Evolutionary conservation across 1,284 basidiomycete genomes (phyloP), one percentile per base, ranked within the genome.

Genomic region (Athelia psychrophila): DNA sequence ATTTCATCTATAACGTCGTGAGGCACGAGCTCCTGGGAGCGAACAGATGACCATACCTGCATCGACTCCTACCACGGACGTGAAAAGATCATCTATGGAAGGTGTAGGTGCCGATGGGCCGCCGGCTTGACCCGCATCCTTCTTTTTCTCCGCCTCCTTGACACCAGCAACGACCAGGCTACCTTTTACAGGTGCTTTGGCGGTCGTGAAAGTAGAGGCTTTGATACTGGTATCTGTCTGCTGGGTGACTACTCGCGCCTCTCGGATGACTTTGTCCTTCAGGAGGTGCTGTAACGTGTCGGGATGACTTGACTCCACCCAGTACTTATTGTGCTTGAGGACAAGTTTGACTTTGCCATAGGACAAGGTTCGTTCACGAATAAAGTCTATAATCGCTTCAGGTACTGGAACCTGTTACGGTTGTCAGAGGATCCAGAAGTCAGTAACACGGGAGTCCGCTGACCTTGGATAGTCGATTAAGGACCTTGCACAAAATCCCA

Each of bases 261-360:
- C 84, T 16, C 88, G 82, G 55, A 98, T 96, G 23, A 89, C 73
- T 50, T 78, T 76, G 70, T 98, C 95, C 61, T 93, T 91, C 35
- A 98, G 76, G 32, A 98, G 73, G 35, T 84, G 76, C 62, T 96
- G 89, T 20, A 98, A 77, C 19, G 93, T 95, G 54, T 96, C 93
- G 2, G 95, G 93, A 63, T 96, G 91, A 54, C 84, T 89, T 18
- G 93, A 95, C 69, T 98, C 95, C 59, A 98, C 91, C 59, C 83
- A 96, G 70, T 98, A 97, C 61, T 90, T 92, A 77, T 98, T 98
- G 68, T 97, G 90, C 68, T 98, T 98, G 58, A 98, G 75, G 3
- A 98, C 95, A 45, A 98, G 84, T 65, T 97, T 95, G 68, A 98
- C 92, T 75, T 98, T 98, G 52, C 95, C 95, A 64, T 97, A 98